Evolutionary conservation across 2,329 filamentous ascomycete genomes (phyloP).

Genomic region (Verruconis gallopava): DNA sequence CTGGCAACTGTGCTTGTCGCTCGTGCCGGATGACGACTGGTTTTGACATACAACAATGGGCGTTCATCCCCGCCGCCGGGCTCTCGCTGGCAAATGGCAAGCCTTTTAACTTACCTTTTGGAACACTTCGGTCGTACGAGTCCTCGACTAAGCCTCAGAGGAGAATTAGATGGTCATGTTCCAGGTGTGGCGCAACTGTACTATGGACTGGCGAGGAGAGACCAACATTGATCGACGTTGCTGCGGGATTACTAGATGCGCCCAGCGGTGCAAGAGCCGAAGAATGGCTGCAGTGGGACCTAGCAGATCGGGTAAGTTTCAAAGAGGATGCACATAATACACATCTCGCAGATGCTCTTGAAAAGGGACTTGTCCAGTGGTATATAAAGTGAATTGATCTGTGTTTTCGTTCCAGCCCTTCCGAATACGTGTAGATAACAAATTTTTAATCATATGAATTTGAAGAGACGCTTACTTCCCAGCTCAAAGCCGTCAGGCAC

Average conservation of each 20-base stretch:
- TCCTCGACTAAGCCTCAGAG: constrained; percentile 35
- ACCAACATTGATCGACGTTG: constrained; percentile 48
- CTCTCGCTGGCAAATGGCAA: constrained; percentile 34
- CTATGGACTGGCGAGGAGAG: constrained; percentile 47
- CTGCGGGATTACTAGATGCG: constrained; percentile 43
- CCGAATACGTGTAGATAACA: no score
- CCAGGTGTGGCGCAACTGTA: constrained; percentile 48
- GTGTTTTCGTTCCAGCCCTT: no score
- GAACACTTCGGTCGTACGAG: constrained; percentile 38
- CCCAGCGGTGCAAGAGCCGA: constrained; percentile 42
- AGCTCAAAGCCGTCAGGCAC: no score
- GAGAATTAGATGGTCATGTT: constrained; percentile 44
- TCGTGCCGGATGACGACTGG: constrained; percentile 49
- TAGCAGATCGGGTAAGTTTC: constrained; percentile 17
- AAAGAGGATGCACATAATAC: constrained; percentile 35
- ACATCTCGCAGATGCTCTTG: constrained; percentile 11
- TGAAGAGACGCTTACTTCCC: no score
- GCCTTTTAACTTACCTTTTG: constrained; percentile 26
- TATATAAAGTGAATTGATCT: no score
- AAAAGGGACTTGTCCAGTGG: constrained; percentile 11
- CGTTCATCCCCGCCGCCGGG: constrained; percentile 49
- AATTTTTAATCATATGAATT: no score
- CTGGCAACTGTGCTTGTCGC: constrained; percentile 47
- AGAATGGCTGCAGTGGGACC: constrained; percentile 49
- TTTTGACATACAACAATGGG: constrained; percentile 53